Base-by-base conservation (phyloP, 2,329 filamentous ascomycete genomes). In the Emergomyces pasteurianus region DNA sequence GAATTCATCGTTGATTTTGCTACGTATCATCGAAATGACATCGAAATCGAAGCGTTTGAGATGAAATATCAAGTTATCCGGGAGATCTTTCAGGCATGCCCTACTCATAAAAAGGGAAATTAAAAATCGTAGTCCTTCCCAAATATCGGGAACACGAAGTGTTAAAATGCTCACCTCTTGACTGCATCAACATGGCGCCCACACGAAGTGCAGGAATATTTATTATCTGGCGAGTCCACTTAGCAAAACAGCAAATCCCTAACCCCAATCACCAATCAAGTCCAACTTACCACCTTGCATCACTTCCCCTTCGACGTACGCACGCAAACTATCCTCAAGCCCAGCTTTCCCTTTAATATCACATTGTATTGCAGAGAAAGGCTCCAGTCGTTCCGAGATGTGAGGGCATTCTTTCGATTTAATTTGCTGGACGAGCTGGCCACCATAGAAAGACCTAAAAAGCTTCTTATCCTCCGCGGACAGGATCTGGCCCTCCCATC, bases 1-100 rank as follows among this genome's bases (percentile, higher is more conserved):
- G 70, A 99, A 99, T 65, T 89, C 83, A 71, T 97, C 94, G 71
- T 99, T 96, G 74, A 97, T 94, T 77, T 99, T 99, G 75, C 83
- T 90, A 67, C 92, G 82, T 75, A 87, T 83, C 71, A 95, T 82
- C 1, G 87, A 88, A 58, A 78, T 73, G 69, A 80, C 77, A 61
- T 80, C 78, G 65, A 79, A 80, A 64, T 80, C 78, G 59, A 80
- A 80, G n/a, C 78, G 72, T 61, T 80, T 99, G 59, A 99, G 78
- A 70, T 97, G 94, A 71, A 97, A 95, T 62, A 97, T 97, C 46
- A 99, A 78, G 69, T 96, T 92, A 74, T 99, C 88, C 0, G 94
- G 92, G 7, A 96, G 84, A 63, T 95, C 88, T 71, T 96, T 96
- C 61, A 97, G 77, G 67, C 92, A 97, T 14, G 92, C 89, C 67